Evolutionary conservation across 768 basidiomycete species (phyloP).

Genomic region (Auricularia cornea): DNA sequence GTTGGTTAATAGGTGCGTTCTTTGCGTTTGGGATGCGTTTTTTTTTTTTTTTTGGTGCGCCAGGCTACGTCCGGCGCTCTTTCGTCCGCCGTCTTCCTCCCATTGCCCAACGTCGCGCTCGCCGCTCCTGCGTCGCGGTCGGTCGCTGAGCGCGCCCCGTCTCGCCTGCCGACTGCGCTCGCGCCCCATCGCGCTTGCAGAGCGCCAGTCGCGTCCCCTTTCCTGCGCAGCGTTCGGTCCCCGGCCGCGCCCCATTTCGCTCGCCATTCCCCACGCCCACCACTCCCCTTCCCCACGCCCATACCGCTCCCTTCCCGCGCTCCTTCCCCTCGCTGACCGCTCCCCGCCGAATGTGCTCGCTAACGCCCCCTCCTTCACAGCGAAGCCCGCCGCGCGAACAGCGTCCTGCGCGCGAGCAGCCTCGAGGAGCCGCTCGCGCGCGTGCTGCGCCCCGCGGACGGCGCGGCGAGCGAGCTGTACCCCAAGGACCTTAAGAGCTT

Average conservation of each 20-base stretch:
- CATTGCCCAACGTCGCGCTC: no score
- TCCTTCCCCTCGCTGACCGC: slow-evolving; percentile 36
- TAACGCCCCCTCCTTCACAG: slow-evolving; percentile 24
- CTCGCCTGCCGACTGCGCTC: no score
- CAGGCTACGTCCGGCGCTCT: neutral
- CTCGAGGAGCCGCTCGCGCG: slow-evolving; percentile 37
- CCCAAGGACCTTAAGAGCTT: slow-evolving; percentile 44
- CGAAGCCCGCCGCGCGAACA: slow-evolving; percentile 41
- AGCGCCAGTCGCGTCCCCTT: no score
- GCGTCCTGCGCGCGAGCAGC: slow-evolving; percentile 30
- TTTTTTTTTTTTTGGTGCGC: no score
- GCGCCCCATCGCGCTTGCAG: no score
- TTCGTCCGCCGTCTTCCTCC: neutral
- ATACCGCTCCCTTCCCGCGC: slow-evolving; percentile 35
- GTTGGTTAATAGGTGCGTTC: slow-evolving; percentile 45
- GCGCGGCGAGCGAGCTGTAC: slow-evolving; percentile 37
- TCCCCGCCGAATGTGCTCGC: slow-evolving; percentile 24
- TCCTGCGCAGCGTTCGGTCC: no score
- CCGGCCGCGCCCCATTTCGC: no score
- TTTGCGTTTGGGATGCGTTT: neutral
- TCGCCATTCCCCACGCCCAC: no score
- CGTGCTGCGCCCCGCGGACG: slow-evolving; percentile 39
- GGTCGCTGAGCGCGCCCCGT: no score
- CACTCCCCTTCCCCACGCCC: no score
- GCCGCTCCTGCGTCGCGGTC: no score